Base-by-base conservation (phyloP, 805 yeast species). In the Hanseniaspora occidentalis region DNA sequence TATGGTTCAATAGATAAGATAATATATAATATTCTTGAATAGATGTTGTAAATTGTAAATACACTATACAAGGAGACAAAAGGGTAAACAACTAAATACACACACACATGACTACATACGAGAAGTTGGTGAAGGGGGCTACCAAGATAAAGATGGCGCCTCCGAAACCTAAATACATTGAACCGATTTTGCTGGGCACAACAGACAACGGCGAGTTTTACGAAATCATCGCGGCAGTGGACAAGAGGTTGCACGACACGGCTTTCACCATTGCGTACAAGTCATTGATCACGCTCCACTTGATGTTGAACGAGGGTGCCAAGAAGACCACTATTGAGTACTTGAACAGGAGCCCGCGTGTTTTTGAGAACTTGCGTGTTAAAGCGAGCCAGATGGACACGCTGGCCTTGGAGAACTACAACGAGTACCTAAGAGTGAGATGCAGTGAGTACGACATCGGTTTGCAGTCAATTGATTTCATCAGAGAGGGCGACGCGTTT, bases 151-250 rank as follows among this genome's bases (percentile, higher is more conserved):
- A 78, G 75, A 73, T 84, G 64, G 97, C 97, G 9, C 95, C 97
- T n/a, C 98, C 98, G 6, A 92, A 92, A 62, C 81, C 94, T 29
- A 92, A 92, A 59, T 92, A 92, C 57, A 77, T 92, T 40, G 97
- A 89, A 63, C 97, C 97, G 1, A 84, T 92, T 39, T 67, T 92
- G 24, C 70, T 65, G 35, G 67, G 70, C 6, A 62, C 72, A 0
- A 47, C 62, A 10, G 50, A 52, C 37, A 54, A 50, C 16, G 51
- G 47, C 4, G 70, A 83, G 48, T 77, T 89, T 51, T 66, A 67
- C 43, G 73, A 77, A 17, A 79, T 88, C 27, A 77, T 88, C 76
- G 66, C 69, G 38, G 67, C 83, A 1, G 62, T 89, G 41, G 67
- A 67, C 24, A 52, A 57, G 14, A 65, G 96, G 39, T 66, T 86